Base-by-base conservation (phyloP, 2,329 filamentous ascomycete genomes). In the Penicillium expansum region DNA sequence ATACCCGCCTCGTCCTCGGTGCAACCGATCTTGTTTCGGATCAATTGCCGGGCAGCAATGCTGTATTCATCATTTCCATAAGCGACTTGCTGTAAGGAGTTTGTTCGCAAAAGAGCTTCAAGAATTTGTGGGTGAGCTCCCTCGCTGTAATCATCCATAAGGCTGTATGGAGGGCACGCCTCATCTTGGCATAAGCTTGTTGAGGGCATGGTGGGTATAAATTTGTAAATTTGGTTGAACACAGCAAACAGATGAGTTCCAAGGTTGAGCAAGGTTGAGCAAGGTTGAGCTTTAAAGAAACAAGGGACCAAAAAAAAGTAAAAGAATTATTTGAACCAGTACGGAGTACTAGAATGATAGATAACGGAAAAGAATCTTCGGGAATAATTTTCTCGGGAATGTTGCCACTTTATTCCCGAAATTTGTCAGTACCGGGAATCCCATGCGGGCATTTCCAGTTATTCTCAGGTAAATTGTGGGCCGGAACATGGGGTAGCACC, bases 121-220 rank as follows among this genome's bases (percentile, higher is more conserved):
- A 82, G 73, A 3, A 82, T 68, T n/a, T 74, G 71, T 5, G 80
- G 80, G 57, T 82, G 80, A 0, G 79, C 80, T 35, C 80, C 80
- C 57, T 82, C 79, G 65, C 78, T 80, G 63, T 82, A 82, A 60
- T 82, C 80, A 61, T 82, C 80, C 45, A 79, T 71, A 55, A 82
- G 78, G 65, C 77, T 80, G 62, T 81, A 82, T 55, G 61, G 65
- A 58, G 62, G 60, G 22, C 62, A 56, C 54, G 58, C 51, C 57
- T 68, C 66, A 27, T 67, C 64, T 60, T 66, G 64, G 58, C 63
- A 66, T 18, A 67, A 52, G 52, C 59, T 66, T 38, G 64, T 63
- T 50, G 64, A 60, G 9, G 63, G 63, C 63, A 67, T 67, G 20
- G n/a, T 59, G 44, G 41, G 33, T 44, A 32, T 57, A n/a, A n/a